Evolutionary conservation across 306 rosid genomes (phyloP).

Genomic region (Cyamopsis tetragonoloba): DNA sequence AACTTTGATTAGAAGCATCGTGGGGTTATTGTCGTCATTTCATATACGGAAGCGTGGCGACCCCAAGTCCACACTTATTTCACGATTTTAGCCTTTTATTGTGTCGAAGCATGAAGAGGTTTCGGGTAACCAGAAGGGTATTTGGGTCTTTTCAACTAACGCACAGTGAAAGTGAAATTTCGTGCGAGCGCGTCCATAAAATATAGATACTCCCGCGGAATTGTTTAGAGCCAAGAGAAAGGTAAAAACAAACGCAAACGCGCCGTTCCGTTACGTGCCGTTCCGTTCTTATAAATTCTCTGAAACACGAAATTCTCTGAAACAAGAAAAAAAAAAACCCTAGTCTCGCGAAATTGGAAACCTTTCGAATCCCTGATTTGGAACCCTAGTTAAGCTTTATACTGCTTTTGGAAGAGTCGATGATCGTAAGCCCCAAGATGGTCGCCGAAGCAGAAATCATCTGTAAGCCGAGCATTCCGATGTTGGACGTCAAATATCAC

Average conservation of each 20-base stretch:
- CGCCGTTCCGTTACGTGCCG: background rate
- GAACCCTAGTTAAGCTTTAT: background rate
- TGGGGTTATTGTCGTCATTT: background rate
- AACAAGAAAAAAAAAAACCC: background rate
- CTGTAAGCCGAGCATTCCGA: constrained; percentile 43
- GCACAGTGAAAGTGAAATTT: background rate
- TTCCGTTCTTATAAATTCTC: background rate
- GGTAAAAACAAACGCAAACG: background rate
- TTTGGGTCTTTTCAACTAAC: fast-evolving
- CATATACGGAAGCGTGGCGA: background rate
- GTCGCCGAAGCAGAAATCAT: constrained; percentile 59
- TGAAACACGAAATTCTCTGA: background rate
- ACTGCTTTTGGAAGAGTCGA: constrained; percentile 11
- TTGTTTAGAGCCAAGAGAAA: background rate
- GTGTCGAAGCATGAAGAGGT: background rate
- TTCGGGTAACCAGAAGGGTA: background rate
- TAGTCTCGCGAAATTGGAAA: background rate
- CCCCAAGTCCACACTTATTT: background rate
- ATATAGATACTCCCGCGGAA: background rate
- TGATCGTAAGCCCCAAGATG: constrained; percentile 51
- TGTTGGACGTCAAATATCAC: constrained; percentile 57
- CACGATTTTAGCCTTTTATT: background rate
- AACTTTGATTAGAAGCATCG: background rate
- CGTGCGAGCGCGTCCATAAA: constrained; percentile 11
- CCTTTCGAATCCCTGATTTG: background rate